Evolutionary conservation across 352 stramenopile species (phyloP).

Genomic region (Phytophthora meadii): DNA sequence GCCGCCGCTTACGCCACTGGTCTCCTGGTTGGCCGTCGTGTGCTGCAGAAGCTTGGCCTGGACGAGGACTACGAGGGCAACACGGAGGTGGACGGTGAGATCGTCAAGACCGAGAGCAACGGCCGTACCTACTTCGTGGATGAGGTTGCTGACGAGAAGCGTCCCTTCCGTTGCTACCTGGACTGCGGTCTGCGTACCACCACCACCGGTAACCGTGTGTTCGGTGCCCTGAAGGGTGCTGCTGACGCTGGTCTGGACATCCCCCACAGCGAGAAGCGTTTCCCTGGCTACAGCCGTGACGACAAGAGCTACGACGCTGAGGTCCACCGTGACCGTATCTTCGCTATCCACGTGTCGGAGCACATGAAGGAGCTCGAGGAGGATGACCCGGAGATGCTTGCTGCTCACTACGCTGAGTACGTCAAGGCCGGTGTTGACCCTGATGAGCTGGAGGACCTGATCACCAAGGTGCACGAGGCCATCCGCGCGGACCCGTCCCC

Average conservation of each 20-base stretch:
- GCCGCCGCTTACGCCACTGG: conserved; percentile 98
- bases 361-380: conserved; percentile 99
- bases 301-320: conserved; percentile 99
- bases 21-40: conserved; percentile 94
- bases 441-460: conserved; percentile 93
- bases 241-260: conserved; percentile 99
- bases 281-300: conserved; percentile 99
- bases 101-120: conserved; percentile 95
- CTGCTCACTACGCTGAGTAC: conserved; percentile 97
- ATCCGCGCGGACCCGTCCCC: conserved; percentile 97
- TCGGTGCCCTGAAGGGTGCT: conserved; percentile 99
- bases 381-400: conserved; percentile 98
- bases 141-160: conserved; percentile 98
- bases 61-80: conserved; percentile 98
- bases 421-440: conserved; percentile 92
- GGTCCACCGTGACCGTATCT: conserved; percentile 98
- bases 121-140: conserved; percentile 99
- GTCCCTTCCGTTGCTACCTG: conserved; percentile 97
- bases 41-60: conserved; percentile 98
- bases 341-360: conserved; percentile 97
- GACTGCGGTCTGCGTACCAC: conserved; percentile 98
- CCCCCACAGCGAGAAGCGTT: conserved; percentile 99
- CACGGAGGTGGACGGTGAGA: conserved; percentile 95
- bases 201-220: conserved; percentile 98
- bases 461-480: conserved; percentile 96